Percentiles rank a stretch among this genome's conserved stretches.
These are phyloP conservation scores for Chalciporus piperatus DNA, from an alignment of 768 basidiomycete genomes.

Conservation along the genomic window DNA sequence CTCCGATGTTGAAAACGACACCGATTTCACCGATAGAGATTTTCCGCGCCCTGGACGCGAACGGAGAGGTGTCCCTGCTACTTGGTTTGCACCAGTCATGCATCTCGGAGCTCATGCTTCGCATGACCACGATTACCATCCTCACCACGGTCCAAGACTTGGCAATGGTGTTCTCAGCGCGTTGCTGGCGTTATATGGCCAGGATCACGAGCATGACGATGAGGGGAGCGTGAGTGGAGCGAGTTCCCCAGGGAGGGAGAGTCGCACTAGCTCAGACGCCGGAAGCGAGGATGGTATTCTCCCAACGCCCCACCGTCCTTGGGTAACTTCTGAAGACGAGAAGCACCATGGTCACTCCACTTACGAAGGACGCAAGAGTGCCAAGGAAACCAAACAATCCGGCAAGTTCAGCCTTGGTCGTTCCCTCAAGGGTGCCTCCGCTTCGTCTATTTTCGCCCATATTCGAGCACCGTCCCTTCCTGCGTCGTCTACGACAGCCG, in stretches of 20 bases:
- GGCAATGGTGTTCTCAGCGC: constrained; percentile 63
- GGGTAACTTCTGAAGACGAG: constrained; percentile 16
- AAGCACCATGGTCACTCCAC: background rate
- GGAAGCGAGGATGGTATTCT: constrained; percentile 20
- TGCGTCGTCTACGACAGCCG: constrained; percentile 36
- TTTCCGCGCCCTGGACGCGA: constrained; percentile 4
- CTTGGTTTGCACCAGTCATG: constrained; percentile 14
- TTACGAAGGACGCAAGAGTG: background rate
- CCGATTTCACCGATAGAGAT: background rate
- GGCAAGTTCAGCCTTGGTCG: constrained; percentile 14
- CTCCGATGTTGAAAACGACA: constrained; percentile 12
- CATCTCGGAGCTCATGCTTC: constrained; percentile 2
- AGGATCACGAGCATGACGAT: constrained; percentile 29
- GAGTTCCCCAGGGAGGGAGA: constrained; percentile 18
- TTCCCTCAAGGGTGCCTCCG: constrained; percentile 19
- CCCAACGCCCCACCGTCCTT: constrained; percentile 17
- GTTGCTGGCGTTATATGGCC: constrained; percentile 58
- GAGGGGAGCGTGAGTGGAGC: constrained; percentile 21
- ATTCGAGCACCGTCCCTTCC: constrained; percentile 21
- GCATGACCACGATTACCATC: background rate
- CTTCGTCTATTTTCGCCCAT: constrained; percentile 26
- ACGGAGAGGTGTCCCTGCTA: constrained; percentile 17
- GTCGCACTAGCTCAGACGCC: constrained; percentile 20
- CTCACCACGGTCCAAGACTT: constrained; percentile 10
- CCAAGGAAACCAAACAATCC: background rate